Percentiles rank a stretch among this genome's conserved stretches.
phyloP scores from a whole-genome alignment of 2,329 filamentous ascomycete genomes.

The Arthrobotrys conoides region DNA sequence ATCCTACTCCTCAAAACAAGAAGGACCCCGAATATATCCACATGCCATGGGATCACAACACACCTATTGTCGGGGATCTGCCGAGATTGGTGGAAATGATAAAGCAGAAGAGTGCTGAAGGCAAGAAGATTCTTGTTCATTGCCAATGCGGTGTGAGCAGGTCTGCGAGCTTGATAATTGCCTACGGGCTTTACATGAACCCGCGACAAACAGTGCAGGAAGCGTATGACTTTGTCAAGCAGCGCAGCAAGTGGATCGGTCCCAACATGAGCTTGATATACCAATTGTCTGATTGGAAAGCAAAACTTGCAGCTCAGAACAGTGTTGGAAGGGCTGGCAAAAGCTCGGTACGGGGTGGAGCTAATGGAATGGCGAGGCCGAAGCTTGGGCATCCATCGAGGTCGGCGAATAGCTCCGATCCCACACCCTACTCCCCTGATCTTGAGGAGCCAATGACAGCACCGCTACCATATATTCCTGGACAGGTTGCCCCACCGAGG shows the following conservation, averaged over 20 bases:
- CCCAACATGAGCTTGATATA: conserved; percentile 95
- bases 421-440: conserved; percentile 70
- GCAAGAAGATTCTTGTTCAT: conserved; percentile 84
- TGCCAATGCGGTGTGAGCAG: conserved; percentile 89
- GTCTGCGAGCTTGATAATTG: conserved; percentile 87
- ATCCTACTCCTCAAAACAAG: conserved; percentile 68
- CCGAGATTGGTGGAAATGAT: conserved; percentile 82
- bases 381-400: conserved; percentile 59
- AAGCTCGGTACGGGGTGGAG: conserved; percentile 51
- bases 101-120: conserved; percentile 78
- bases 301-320: conserved; percentile 62
- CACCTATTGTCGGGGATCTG: conserved; percentile 83
- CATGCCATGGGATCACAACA: conserved; percentile 90
- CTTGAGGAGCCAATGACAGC: conserved; percentile 74
- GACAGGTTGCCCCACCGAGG: conserved; percentile 64
- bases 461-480: conserved; percentile 73
- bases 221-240: conserved; percentile 84
- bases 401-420: conserved; percentile 61
- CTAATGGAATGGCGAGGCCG: conserved; percentile 51
- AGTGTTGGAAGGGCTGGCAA: conserved; percentile 61
- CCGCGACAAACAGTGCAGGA: conserved; percentile 84
- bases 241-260: conserved; percentile 87
- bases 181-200: conserved; percentile 85
- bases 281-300: conserved; percentile 72
- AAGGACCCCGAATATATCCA: conserved; percentile 85